phyloP scores from a whole-genome alignment of 768 basidiomycete genomes.

The Rhodotorula graminis region DNA sequence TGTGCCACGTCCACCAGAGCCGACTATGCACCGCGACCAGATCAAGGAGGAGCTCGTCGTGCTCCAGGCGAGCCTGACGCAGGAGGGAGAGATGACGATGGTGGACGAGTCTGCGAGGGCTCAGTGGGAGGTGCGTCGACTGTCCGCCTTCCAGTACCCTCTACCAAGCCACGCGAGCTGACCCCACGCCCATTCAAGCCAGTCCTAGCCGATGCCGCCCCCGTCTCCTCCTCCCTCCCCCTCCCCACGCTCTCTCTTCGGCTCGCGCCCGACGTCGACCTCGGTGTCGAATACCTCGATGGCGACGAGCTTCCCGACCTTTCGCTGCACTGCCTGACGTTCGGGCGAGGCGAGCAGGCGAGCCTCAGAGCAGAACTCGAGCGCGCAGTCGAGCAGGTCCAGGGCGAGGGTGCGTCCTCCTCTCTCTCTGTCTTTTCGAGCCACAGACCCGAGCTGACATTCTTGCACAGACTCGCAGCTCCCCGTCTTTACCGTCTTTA shows the following conservation, averaged over 20 bases:
- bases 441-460: neutral
- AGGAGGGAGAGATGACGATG: conserved; percentile 9
- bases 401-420: neutral
- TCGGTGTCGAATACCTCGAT: conserved; percentile 4
- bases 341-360: conserved; percentile 15
- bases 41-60: conserved; percentile 25
- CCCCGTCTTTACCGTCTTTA: conserved; percentile 24
- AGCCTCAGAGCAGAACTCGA: neutral
- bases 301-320: neutral
- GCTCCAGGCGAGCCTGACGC: conserved; percentile 5
- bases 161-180: neutral
- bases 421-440: accelerated
- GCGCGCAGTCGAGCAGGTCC: neutral
- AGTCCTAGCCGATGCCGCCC: neutral
- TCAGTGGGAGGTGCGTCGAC: conserved; percentile 22
- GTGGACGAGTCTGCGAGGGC: neutral
- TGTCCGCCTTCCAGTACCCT: neutral
- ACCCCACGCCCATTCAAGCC: neutral
- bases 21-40: neutral
- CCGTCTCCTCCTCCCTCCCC: neutral
- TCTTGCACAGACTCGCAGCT: neutral
- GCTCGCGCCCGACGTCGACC: neutral
- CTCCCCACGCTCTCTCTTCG: conserved; percentile 9
- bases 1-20: neutral
- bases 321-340: neutral